Base-by-base conservation (phyloP, 2,329 filamentous ascomycete genomes). In the Pseudopyrenochaeta lycopersici region DNA sequence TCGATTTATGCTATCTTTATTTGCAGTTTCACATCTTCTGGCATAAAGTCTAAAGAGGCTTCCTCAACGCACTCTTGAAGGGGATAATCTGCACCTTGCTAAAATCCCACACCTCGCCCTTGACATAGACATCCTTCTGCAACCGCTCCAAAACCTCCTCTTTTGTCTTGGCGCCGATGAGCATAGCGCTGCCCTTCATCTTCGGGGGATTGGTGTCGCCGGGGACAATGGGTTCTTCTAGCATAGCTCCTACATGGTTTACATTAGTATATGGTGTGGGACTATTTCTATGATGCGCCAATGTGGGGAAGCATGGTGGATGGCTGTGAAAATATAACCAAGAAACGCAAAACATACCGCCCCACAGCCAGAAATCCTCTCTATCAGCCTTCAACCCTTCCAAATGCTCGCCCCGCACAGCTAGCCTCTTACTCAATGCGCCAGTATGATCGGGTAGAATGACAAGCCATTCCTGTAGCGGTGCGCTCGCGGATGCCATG, bases 41-140 rank as follows among this genome's bases (percentile, higher is more conserved):
- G 12, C 21, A 27, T n/a, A 10, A n/a, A n/a, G 15, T 52, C 51
- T 73, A 78, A 64, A 80, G 61, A 2, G 74, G 60, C 69, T 77
- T 76, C 63, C 80, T 74, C 43, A 82, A 51, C 31, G 79, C 79
- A 51, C 74, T 77, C 73, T 78, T 81, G 56, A 82, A 81, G 1
- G 80, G 80, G 52, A 78, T 78, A 43, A 81, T 79, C 66, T 81
- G 77, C 41, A 80, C 74, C 71, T 81, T 81, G 9, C 74, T 71
- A 67, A 70, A 61, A 79, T 97, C 91, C 92, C 92, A 97, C 7
- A 96, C 92, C 0, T 88, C 90, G 38, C 76, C 81, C 55, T 78
- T 82, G 9, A 82, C 80, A 77, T 96, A 97, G 9, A 92, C 79
- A 77, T 97, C 92, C 43, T 85, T 82, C 74, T 84, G 85, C 41